phyloP scores from a whole-genome alignment of 805 yeast species.

The Cyberlindnera galapagoensis region DNA sequence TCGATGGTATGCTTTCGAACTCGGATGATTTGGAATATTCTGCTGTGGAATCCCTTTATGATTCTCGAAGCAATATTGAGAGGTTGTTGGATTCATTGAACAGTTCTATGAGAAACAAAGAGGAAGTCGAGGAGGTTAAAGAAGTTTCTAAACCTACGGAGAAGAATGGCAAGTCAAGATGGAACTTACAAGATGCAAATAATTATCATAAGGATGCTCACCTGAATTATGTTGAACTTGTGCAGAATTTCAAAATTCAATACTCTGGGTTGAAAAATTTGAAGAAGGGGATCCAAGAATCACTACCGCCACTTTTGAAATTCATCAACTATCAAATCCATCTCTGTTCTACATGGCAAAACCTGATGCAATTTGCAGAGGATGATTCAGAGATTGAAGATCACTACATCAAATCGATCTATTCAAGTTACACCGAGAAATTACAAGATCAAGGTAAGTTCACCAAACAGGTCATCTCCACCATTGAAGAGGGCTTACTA shows the following conservation, averaged over 20 bases:
- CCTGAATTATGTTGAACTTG: too few relatives aligned
- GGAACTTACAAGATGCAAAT: neutral
- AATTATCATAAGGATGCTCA: too few relatives aligned
- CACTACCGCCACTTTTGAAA: constrained; percentile 8
- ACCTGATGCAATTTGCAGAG: constrained; percentile 24
- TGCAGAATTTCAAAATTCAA: too few relatives aligned
- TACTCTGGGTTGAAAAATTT: neutral
- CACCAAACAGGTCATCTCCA: constrained; percentile 22
- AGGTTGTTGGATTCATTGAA: constrained; percentile 10
- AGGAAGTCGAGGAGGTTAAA: neutral
- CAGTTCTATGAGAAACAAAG: neutral
- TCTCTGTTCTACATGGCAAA: constrained; percentile 24
- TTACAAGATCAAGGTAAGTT: constrained; percentile 22
- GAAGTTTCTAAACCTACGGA: neutral
- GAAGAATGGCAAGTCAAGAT: neutral
- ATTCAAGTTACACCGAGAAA: constrained; percentile 24
- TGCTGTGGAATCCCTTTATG: constrained; percentile 12
- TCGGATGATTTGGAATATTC: constrained; percentile 9
- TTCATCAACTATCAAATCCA: constrained; percentile 12
- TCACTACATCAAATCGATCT: constrained; percentile 23
- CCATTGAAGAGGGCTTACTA: constrained; percentile 24
- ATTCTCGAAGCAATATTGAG: constrained; percentile 15
- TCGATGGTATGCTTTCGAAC: constrained; percentile 13
- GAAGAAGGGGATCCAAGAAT: neutral
- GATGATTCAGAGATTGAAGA: constrained; percentile 15